These are phyloP conservation scores for Ensete ventricosum DNA, from an alignment of 176 grass and related monocot genomes.

Conservation along the genomic window DNA sequence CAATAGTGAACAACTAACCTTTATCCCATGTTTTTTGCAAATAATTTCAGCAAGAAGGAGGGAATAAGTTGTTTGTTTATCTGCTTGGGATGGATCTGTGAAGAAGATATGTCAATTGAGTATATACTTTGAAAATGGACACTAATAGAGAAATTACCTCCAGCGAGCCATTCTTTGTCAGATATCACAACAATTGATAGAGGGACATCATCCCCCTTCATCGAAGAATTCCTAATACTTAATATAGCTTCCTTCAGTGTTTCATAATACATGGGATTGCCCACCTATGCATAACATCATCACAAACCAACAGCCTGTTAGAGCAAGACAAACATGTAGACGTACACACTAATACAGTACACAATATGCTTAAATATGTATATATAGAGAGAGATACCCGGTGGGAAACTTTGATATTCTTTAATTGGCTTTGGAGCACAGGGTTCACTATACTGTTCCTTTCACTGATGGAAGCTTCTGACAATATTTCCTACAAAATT, in stretches of 20 bases:
- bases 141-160: conserved; percentile 42
- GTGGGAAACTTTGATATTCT: conserved; percentile 83
- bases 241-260: conserved; percentile 71
- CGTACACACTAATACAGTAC: background rate
- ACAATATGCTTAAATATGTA: background rate
- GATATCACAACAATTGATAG: conserved; percentile 78
- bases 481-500: conserved; percentile 71
- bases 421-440: conserved; percentile 56
- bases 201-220: conserved; percentile 41
- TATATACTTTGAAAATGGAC: conserved; percentile 6
- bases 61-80: conserved; percentile 91
- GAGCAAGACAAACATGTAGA: background rate
- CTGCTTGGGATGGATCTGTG: conserved; percentile 70
- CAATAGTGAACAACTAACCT: conserved; percentile 37
- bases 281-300: conserved; percentile 49
- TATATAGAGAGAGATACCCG: conserved; percentile 34
- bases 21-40: conserved; percentile 70
- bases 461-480: conserved; percentile 78
- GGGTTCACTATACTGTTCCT: conserved; percentile 56
- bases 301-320: background rate
- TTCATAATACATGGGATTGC: conserved; percentile 86
- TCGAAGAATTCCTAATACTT: conserved; percentile 39
- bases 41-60: conserved; percentile 94
- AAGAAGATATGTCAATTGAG: conserved; percentile 29
- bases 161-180: conserved; percentile 70